Base-by-base conservation (phyloP, 768 basidiomycete species). In the Tricholoma saponaceum region DNA sequence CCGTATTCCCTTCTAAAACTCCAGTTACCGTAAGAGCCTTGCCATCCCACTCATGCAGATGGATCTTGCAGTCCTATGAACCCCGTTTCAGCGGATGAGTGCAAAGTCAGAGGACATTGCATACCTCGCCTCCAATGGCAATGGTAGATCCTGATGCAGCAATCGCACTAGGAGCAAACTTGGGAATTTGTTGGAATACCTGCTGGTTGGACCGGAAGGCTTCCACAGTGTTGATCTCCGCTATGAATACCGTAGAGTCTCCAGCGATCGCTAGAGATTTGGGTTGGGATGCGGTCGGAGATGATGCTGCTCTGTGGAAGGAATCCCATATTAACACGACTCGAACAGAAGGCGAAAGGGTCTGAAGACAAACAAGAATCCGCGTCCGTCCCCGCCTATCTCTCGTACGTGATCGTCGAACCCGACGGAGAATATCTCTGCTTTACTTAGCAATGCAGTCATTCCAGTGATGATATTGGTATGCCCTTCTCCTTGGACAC, bases 321-420 rank as follows among this genome's bases (percentile, higher is more conserved):
- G 32, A 37, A 55, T 23, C 43, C 54, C 10, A 47, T 52, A 22
- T 33, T 5, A 41, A 26, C 13, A 53, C 5, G 35, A 23, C 12
- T 52, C 25, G 52, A 14, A 16, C 13, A 12, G 18, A n/a, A n/a
- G 23, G 43, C 51, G 13, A 7, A 57, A 37, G 59, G 22, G 32
- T 58, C 56, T 47, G 39, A 55, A n/a, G 33, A 77, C 83, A 57
- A 57, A 88, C 82, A 76, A 70, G 68, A 83, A 87, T 59, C 67
- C 70, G 20, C 71, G 71, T 18, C 72, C 73, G 39, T 67, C 63
- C 23, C 69, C 62, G 10, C 79, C 79, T 44, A 93, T 83, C 65
- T 92, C 90, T 46, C 86, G 78, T 3, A 93, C 74, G 30, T 69
- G 76, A 67, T 97, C 95, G 60, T 97, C 95, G 66, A 83, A 94